phyloP scores from a whole-genome alignment of 768 basidiomycete species.

The Trametes elegans region DNA sequence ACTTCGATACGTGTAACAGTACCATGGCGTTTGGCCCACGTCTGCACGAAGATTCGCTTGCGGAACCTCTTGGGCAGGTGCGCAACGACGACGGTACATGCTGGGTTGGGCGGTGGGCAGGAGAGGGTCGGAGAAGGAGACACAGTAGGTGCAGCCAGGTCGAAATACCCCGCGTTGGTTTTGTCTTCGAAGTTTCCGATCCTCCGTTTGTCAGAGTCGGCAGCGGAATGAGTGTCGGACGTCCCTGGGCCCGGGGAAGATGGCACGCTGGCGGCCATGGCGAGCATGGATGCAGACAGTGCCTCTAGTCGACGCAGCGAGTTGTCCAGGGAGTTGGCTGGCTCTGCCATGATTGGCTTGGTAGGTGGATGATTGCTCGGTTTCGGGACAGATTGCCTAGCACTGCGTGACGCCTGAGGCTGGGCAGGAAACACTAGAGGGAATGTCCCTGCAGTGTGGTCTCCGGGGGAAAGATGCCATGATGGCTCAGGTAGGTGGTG shows the following conservation, averaged over 20 bases:
- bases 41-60: slow-evolving; percentile 18
- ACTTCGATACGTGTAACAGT: slow-evolving; percentile 17
- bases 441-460: no score
- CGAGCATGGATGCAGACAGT: background rate
- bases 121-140: background rate
- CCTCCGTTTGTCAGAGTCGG: slow-evolving; percentile 2
- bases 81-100: slow-evolving; percentile 26
- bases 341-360: background rate
- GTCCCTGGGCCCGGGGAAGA: background rate
- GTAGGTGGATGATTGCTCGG: background rate
- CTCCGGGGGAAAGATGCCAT: no score
- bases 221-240: background rate
- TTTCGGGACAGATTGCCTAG: background rate
- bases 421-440: no score
- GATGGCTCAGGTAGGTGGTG: background rate
- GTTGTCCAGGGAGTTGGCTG: slow-evolving; percentile 1
- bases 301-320: slow-evolving; percentile 5
- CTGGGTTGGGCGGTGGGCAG: slow-evolving; percentile 8
- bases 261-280: background rate
- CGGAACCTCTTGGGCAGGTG: slow-evolving; percentile 28
- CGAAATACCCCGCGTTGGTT: slow-evolving; percentile 5
- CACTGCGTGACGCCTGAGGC: background rate
- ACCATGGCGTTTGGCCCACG: slow-evolving; percentile 23
- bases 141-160: slow-evolving; percentile 7
- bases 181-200: slow-evolving; percentile 23